Base-by-base conservation (phyloP, 768 basidiomycete species). In the Leucosporidium creatinivorum region DNA sequence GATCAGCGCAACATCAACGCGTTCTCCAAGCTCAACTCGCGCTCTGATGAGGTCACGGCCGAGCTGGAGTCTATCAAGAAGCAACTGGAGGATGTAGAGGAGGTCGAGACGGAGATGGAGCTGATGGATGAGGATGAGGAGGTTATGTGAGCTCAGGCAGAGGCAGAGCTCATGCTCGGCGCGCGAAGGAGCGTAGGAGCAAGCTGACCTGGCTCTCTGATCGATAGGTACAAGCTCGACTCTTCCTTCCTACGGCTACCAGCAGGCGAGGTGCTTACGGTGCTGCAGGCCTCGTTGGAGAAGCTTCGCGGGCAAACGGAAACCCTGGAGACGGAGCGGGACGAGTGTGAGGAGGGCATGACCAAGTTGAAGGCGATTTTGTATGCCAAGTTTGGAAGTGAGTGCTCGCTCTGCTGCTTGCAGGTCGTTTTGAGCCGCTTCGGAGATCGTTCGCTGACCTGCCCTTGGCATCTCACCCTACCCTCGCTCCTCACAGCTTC, bases 1-100 rank as follows among this genome's bases (percentile, higher is more conserved):
- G 80, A 80, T 63, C 80, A 80, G 66, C 73, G 75, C 58, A 72
- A 74, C 17, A 80, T 80, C 75, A 80, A 79, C 73, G 74, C 73
- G 2, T 80, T 80, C 63, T 78, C 77, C 13, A 78, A 79, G 59
- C 75, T 78, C 19, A 80, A 80, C 69, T 77, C 75, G 44, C 70
- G 79, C 25, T 61, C 78, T 36, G 72, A 77, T 21, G 79, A 80
- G 61, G 74, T 80, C 18, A 69, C 76, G 47, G 79, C 79, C 39
- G 69, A 76, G 55, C 73, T 80, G 15, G 77, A 78, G 59, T 26
- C 47, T 3, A 25, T 49, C 58, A 76, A 73, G 75, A 80, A 71
- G 77, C 31, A 79, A 65, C 76, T 78, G 62, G 80, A 80, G 66
- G 77, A 79, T 58, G 75, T 77, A 26, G 80, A 80, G 61, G 80